Evolutionary conservation across 2,329 filamentous ascomycete genomes (phyloP), one percentile per base, ranked within the genome.

Genomic region (Elsinoe australis): DNA sequence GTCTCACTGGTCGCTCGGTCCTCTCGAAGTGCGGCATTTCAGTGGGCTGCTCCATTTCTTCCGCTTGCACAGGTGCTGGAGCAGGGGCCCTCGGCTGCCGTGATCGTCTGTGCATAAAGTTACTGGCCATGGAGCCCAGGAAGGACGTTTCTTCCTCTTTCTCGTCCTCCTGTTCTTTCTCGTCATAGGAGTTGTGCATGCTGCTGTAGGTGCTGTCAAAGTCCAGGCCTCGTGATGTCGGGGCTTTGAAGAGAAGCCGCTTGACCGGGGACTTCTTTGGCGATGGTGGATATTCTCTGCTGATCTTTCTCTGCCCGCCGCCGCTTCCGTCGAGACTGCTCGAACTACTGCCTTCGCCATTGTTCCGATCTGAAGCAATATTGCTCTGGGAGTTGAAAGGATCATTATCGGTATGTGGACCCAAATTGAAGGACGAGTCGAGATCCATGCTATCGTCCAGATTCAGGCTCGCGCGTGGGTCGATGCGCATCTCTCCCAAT

Each of bases 231-330:
- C 22, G 15, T 7, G 17, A n/a, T 14, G 21, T 15, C 31, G 21
- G n/a, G n/a, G 32, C 17, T 21, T 39, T 34, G 34, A 48, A 48
- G 15, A 48, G 12, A 10, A 48, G 33, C 7, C 45, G 12, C 24
- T 48, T 48, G 15, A 48, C 45, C 14, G 45, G 45, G 5, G 31
- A 38, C 22, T 48, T 48, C 45, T 31, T 48, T 8, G 45, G 45
- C 17, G 26, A 34, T 12, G 45, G 45, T 17, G 45, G 45, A 18
- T 36, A 48, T 24, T 48, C 45, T 22, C 19, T 29, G 15, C 39
- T 44, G 28, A 44, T 14, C 7, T 44, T 44, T 17, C 39, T 44
- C 39, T 44, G 24, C 24, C 39, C 39, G 5, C 32, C 39, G 14
- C 39, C 32, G 9, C 17, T 19, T 5, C 39, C 32, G 14, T 10